Conservation (phyloP, 805 yeast species). For the Ascoidea asiatica region DNA sequence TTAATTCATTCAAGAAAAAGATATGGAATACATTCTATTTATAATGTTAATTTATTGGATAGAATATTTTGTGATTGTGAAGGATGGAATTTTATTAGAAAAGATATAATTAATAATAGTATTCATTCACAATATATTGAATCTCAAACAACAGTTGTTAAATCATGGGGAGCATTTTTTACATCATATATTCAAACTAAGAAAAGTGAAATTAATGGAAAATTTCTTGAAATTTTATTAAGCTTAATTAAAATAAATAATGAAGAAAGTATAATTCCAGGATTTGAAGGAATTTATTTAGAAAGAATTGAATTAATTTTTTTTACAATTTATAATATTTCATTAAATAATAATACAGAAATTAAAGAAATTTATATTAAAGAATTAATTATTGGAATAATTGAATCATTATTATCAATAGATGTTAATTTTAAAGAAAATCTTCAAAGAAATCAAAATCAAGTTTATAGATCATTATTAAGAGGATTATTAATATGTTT, state of each 20-base stretch:
- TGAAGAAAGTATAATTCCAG: conserved; percentile 34
- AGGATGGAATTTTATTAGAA: conserved; percentile 34
- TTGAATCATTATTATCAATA: conserved; percentile 32
- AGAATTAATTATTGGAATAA: conserved; percentile 18
- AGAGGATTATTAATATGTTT: conserved; percentile 41
- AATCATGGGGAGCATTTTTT: conserved; percentile 66
- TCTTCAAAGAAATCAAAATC: conserved; percentile 24
- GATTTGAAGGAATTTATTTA: conserved; percentile 36
- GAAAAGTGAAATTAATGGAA: conserved; percentile 17
- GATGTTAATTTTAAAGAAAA: conserved; percentile 34
- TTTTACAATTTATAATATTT: conserved; percentile 23
- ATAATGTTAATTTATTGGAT: conserved; percentile 52
- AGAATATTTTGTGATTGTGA: conserved; percentile 31
- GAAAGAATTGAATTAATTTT: conserved; percentile 59
- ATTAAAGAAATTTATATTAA: conserved; percentile 11
- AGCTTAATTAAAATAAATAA: conserved; percentile 37
- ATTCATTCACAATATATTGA: conserved; percentile 48
- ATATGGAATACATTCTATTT: conserved; percentile 40
- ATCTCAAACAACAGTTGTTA: conserved; percentile 57
- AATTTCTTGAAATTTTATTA: conserved; percentile 26
- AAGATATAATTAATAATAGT: conserved; percentile 42
- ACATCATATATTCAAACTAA: conserved; percentile 46
- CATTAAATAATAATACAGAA: conserved; percentile 7
- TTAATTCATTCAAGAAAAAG: conserved; percentile 26
- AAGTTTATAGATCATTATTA: conserved; percentile 44